A percentile compares a stretch with the other conserved stretches of the same genome.
Evolutionary conservation across 345 rosid species (phyloP).

Genomic region (Microthlaspi erraticum): DNA sequence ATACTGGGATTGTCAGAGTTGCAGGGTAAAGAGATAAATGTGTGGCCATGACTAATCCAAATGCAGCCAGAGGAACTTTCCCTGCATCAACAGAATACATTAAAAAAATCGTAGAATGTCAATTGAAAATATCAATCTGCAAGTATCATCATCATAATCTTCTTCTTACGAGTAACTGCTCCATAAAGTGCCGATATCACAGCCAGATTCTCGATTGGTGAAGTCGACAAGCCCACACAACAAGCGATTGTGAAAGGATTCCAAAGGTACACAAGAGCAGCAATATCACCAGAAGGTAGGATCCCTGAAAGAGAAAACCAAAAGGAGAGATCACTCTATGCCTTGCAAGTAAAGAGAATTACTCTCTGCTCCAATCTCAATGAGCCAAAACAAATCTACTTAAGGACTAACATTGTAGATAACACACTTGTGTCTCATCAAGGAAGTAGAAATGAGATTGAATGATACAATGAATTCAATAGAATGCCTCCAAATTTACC

Average conservation of each 20-base stretch:
- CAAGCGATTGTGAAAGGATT: conserved; percentile 89
- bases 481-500: conserved; percentile 47
- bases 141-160: conserved; percentile 29
- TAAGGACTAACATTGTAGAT: neutral
- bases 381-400: conserved; percentile 5
- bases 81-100: conserved; percentile 54
- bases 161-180: conserved; percentile 72
- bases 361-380: conserved; percentile 20
- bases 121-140: neutral
- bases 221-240: conserved; percentile 88
- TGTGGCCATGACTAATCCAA: conserved; percentile 90
- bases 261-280: conserved; percentile 85
- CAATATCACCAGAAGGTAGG: conserved; percentile 74
- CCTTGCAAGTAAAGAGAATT: conserved; percentile 25
- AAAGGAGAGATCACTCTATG: conserved; percentile 34
- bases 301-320: conserved; percentile 50
- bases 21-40: conserved; percentile 91
- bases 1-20: conserved; percentile 78
- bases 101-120: neutral
- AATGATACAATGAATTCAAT: neutral
- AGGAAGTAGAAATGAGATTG: neutral
- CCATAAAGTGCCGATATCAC: conserved; percentile 71
- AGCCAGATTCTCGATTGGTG: conserved; percentile 78
- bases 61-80: conserved; percentile 79
- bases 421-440: neutral